Conservation (phyloP, 2,329 filamentous ascomycete genomes). For the Rosellinia necatrix region DNA sequence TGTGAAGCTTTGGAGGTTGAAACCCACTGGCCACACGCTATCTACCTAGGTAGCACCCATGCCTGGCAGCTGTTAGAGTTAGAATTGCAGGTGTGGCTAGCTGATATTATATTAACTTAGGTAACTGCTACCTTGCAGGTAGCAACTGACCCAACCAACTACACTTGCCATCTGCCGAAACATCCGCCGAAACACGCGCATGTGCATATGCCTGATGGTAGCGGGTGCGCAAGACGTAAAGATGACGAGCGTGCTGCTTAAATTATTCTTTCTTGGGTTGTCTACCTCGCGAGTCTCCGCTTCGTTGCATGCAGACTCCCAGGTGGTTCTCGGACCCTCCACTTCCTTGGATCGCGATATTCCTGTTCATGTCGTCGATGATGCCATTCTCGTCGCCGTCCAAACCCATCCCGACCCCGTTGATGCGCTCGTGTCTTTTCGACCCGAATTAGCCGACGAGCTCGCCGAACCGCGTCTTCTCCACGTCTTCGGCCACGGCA, state of each 20-base stretch:
- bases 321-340: constrained; percentile 14
- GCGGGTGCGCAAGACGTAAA: neutral
- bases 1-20: too few species aligned
- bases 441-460: constrained; percentile 25
- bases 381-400: constrained; percentile 23
- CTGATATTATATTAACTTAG: too few species aligned
- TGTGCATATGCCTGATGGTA: too few species aligned
- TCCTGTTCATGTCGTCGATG: constrained; percentile 9
- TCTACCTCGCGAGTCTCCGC: constrained; percentile 16
- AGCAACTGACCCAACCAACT: too few species aligned
- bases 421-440: constrained; percentile 29
- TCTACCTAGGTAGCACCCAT: too few species aligned
- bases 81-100: too few species aligned
- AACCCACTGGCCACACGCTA: too few species aligned
- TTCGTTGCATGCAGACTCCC: constrained; percentile 18
- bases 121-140: too few species aligned
- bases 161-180: too few species aligned
- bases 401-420: constrained; percentile 30
- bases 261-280: constrained; percentile 8
- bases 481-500: constrained; percentile 65
- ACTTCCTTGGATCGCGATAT: neutral
- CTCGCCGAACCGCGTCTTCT: constrained; percentile 57
- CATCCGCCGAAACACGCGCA: too few species aligned
- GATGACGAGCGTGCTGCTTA: constrained; percentile 10
- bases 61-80: too few species aligned